Evolutionary conservation across 2,329 filamentous ascomycete species (phyloP).

Genomic region (Phaeosphaeriaceae sp.): DNA sequence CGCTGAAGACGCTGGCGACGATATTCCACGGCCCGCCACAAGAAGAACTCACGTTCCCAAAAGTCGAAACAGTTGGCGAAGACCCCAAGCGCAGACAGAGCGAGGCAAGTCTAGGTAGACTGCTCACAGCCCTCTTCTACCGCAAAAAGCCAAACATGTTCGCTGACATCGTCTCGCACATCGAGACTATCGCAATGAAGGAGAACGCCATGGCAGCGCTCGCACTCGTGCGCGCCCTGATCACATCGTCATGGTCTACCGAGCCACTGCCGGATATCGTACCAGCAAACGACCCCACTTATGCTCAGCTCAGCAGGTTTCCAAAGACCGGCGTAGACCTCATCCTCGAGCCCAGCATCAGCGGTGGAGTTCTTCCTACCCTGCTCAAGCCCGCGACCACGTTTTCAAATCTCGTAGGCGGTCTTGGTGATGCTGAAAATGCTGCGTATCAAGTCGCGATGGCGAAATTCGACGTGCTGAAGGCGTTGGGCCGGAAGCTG

Average conservation of each 20-base stretch:
- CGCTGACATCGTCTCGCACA: conserved; percentile 58
- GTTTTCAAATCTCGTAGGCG: conserved; percentile 65
- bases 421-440: conserved; percentile 63
- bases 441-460: conserved; percentile 64
- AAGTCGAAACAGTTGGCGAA: conserved; percentile 29
- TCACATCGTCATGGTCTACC: conserved; percentile 62
- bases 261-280: conserved; percentile 52
- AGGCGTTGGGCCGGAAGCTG: conserved; percentile 56
- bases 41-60: conserved; percentile 47
- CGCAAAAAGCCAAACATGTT: conserved; percentile 60
- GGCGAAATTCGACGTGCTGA: conserved; percentile 64
- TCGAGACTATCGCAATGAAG: conserved; percentile 64
- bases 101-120: conserved; percentile 61
- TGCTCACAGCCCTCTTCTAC: conserved; percentile 63
- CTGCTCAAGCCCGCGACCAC: conserved; percentile 64
- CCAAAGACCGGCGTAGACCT: conserved; percentile 57
- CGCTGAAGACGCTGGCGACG: conserved; percentile 61
- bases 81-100: conserved; percentile 45
- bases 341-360: conserved; percentile 59
- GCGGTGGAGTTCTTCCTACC: conserved; percentile 61
- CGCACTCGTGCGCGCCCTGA: conserved; percentile 58
- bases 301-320: conserved; percentile 44
- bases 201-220: conserved; percentile 64
- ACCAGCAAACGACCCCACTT: conserved; percentile 59
- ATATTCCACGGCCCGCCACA: conserved; percentile 62